A percentile compares a stretch with the other conserved stretches of the same genome.
These are phyloP conservation scores for Fusarium annulatum DNA, from an alignment of 2,329 filamentous ascomycete genomes.

Conservation along the genomic window DNA sequence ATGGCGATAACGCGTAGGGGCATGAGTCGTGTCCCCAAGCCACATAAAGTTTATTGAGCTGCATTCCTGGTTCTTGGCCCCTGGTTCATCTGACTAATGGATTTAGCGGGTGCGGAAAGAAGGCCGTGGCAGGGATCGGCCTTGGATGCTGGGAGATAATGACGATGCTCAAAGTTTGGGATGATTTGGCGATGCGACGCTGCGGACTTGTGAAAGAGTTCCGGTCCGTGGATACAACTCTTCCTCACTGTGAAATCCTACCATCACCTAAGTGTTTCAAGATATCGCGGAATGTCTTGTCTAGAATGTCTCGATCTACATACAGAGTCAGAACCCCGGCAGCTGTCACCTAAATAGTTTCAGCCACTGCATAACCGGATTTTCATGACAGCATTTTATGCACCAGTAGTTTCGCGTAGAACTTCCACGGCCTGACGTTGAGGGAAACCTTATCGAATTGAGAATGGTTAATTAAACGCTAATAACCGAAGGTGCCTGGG, in stretches of 20 bases:
- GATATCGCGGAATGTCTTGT: not conserved
- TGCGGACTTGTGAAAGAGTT: not conserved
- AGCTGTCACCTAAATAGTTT: not conserved
- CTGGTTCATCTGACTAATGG: not conserved
- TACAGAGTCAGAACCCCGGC: not conserved
- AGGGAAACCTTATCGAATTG: not conserved
- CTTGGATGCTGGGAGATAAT: not conserved
- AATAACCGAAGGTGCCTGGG: not conserved
- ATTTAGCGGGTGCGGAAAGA: not conserved
- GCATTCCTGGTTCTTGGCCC: not conserved
- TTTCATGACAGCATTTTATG: not conserved
- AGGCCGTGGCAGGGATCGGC: not conserved
- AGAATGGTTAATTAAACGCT: not conserved
- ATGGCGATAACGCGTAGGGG: not conserved
- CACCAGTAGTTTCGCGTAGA: not conserved
- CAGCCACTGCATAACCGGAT: not conserved
- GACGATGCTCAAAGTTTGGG: not conserved
- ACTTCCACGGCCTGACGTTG: not conserved
- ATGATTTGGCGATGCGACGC: not conserved
- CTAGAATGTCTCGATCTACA: not conserved
- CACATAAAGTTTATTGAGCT: not conserved
- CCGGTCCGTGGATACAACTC: no score
- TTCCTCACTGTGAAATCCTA: not conserved
- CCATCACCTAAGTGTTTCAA: fast-evolving
- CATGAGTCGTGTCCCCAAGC: not conserved